These are phyloP conservation scores for Gentiana macrophylla DNA, from an alignment of 257 asterid species.

Conservation along the genomic window DNA sequence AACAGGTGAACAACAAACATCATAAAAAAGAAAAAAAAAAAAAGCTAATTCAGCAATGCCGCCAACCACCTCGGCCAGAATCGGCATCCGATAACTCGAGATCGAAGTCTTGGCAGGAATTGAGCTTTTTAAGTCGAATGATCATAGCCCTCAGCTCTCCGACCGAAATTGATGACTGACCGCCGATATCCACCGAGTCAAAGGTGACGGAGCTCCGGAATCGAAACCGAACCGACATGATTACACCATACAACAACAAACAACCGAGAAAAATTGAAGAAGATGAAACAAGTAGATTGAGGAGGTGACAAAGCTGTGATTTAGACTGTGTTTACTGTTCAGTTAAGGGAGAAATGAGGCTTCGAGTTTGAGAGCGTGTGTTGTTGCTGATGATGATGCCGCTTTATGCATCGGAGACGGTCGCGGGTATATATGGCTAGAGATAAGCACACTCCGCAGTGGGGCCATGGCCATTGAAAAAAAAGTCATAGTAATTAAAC, in stretches of 20 bases:
- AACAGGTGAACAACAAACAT: background rate
- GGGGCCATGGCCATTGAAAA: too few relatives aligned
- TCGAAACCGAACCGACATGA: constrained; percentile 75
- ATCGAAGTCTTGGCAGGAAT: constrained; percentile 58
- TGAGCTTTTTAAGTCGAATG: constrained; percentile 34
- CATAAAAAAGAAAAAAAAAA: background rate
- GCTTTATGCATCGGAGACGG: too few relatives aligned
- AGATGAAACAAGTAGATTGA: background rate
- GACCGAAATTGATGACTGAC: constrained; percentile 48
- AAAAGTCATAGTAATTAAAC: too few relatives aligned
- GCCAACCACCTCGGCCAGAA: constrained; percentile 47
- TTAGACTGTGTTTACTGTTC: too few relatives aligned
- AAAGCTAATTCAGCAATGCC: background rate
- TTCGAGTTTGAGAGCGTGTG: too few relatives aligned
- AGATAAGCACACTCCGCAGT: too few relatives aligned
- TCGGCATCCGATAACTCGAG: constrained; percentile 61
- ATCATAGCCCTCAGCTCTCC: constrained; percentile 45
- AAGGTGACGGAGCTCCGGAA: constrained; percentile 62
- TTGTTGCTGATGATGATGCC: too few relatives aligned
- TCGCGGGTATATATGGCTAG: too few relatives aligned
- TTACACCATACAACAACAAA: constrained; percentile 8
- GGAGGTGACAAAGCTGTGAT: too few relatives aligned
- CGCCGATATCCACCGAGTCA: constrained; percentile 48
- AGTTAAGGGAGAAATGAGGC: too few relatives aligned
- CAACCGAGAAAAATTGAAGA: background rate